Evolutionary conservation across 2,329 filamentous ascomycete species (phyloP), one percentile per base, ranked within the genome.

Genomic region (Arthrobotrys entomopaga): DNA sequence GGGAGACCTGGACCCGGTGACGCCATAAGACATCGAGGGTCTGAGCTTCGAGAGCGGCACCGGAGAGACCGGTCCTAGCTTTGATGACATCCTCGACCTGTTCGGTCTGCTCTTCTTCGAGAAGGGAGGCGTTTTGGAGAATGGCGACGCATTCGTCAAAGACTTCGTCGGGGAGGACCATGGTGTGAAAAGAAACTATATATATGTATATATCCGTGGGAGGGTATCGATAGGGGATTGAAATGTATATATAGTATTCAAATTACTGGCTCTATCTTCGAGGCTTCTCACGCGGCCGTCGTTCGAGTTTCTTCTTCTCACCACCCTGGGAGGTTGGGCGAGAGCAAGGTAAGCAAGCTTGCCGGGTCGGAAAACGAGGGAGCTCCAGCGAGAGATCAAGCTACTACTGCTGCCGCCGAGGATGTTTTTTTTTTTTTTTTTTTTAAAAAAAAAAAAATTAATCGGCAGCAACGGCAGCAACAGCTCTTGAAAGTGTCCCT

Each of bases 51-150:
- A 98, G 86, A 20, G 89, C 87, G 77, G 89, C 84, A 71, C 93
- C 94, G 16, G 86, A 87, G 77, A 98, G 84, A 29, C 85, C 86
- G 6, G 92, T 93, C 82, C 93, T 89, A 78, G 89, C 89, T 82
- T 89, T 90, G 79, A 98, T 85, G 61, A 97, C 85, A 77, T 93
- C 91, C 83, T 97, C 93, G 61, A 97, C 85, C 82, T 88, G 91
- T 82, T 98, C 94, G 56, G 91, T 94, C 85, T 95, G 96, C 80
- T 97, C 94, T 82, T 99, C 95, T 77, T 98, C 95, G 79, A 96
- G 92, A 42, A 73, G 65, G 19, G 75, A 70, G 74, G 76, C 64
- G 77, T 78, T 77, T 83, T 95, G 89, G 77, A 99, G 87, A 80
- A 97, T 87, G 60, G 92, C 91, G 81, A 96, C 88, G 82, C 93